Evolutionary conservation across 2,329 filamentous ascomycete genomes (phyloP), one percentile per base, ranked within the genome.

Genomic region (Penicillium sp.): DNA sequence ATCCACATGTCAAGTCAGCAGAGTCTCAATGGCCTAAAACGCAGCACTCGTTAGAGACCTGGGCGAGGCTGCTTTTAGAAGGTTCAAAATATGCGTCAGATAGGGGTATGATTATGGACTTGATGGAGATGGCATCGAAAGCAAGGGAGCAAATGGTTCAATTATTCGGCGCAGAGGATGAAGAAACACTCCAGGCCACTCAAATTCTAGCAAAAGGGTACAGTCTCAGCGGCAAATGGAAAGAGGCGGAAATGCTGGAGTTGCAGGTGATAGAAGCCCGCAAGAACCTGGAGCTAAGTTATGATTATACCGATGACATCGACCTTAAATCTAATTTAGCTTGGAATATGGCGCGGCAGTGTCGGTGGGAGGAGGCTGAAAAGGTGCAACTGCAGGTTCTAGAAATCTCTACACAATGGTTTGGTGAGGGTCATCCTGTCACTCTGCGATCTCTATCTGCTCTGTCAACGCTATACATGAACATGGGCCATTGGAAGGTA

Each of bases 1-100:
- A 64, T 37, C 62, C 68, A 2, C 67, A 71, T 57, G 59, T 53
- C 1, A 31, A 64, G 54, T 40, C 37, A 3, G 54, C 59, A n/a
- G 21, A 60, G 9, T 31, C 11, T n/a, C n/a, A 9, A 33, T 29
- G 26, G 31, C 59, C 55, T 16, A 14, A 43, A n/a, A 29, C 26
- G 29, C 7, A 23, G 0, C 8, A 52, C 7, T 29, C 33, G 37
- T 14, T 49, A 40, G 3, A 5, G 11, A 4, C 21, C 18, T 52
- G 42, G 37, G 44, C 56, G 18, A 16, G 42, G 10, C 33, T 48
- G 3, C 44, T 54, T 24, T 43, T 44, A 9, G 47, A 36, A 4
- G 33, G 51, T 16, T 34, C 51, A 36, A 29, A 19, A 18, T 56
- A 47, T 21, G 19, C 51, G 47, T 48, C 13, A 11, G 53, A 11